phyloP scores from a whole-genome alignment of 179 eudicot genomes.

The Patellifolia procumbens region DNA sequence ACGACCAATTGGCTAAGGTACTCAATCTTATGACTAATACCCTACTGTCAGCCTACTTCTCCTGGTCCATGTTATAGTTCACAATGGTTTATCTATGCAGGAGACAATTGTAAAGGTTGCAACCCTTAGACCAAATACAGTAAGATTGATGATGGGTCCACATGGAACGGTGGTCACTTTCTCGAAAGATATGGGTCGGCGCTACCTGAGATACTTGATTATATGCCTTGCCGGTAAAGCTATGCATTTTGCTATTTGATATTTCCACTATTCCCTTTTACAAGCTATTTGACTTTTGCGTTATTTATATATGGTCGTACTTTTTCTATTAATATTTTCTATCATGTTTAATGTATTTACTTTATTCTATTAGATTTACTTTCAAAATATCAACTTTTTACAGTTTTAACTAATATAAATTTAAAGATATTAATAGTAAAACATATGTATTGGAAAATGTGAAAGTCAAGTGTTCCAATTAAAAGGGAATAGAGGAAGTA shows the following conservation, averaged over 20 bases:
- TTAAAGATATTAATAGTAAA: too few relatives aligned
- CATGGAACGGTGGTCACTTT: slow-evolving; percentile 70
- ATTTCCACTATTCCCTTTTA: too few relatives aligned
- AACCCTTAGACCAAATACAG: slow-evolving; percentile 56
- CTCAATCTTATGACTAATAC: not conserved
- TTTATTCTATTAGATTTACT: too few relatives aligned
- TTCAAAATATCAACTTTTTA: too few relatives aligned
- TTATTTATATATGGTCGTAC: too few relatives aligned
- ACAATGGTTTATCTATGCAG: slow-evolving; percentile 37
- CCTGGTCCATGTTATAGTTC: slow-evolving; percentile 6
- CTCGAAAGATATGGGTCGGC: slow-evolving; percentile 70
- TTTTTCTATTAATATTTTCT: too few relatives aligned
- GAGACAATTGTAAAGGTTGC: slow-evolving; percentile 62
- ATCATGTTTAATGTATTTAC: too few relatives aligned
- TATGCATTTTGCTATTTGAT: slow-evolving; percentile 1
- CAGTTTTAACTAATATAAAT: too few relatives aligned
- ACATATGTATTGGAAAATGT: too few relatives aligned
- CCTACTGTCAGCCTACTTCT: not conserved
- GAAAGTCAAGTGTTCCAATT: too few relatives aligned
- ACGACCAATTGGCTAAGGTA: slow-evolving; percentile 80
- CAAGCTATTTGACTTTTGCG: too few relatives aligned
- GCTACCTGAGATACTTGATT: slow-evolving; percentile 62
- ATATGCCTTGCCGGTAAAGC: slow-evolving; percentile 55
- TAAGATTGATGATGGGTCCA: slow-evolving; percentile 70
- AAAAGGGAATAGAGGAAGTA: too few relatives aligned